A percentile compares a stretch with the other conserved stretches of the same genome.
Evolutionary conservation across 441 rosid species (phyloP).

Genomic region (Euphorbia celastroides): DNA sequence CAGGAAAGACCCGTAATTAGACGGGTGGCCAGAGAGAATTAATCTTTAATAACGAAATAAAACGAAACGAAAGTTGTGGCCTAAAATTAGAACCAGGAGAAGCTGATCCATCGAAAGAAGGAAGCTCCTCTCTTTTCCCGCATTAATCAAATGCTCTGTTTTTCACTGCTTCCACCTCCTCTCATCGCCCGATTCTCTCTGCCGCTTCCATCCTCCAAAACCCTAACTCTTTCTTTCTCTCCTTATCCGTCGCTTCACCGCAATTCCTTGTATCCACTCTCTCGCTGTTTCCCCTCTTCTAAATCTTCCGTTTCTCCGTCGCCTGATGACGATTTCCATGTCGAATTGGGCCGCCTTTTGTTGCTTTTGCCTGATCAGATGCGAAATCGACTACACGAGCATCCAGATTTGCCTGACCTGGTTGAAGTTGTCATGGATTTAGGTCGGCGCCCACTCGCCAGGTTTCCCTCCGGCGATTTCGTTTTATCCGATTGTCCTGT

Average conservation of each 20-base stretch:
- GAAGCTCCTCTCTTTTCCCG: slow-evolving; percentile 19
- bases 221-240: slow-evolving; percentile 28
- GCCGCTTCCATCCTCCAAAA: not conserved
- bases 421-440: slow-evolving; percentile 88
- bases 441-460: slow-evolving; percentile 81
- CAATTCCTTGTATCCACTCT: not conserved
- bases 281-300: slow-evolving; percentile 21
- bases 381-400: slow-evolving; percentile 50
- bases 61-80: too few species aligned
- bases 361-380: slow-evolving; percentile 61
- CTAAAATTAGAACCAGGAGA: not conserved
- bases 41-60: too few species aligned
- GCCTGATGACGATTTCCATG: slow-evolving; percentile 39
- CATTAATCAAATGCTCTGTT: slow-evolving; percentile 37
- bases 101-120: not conserved
- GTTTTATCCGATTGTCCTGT: slow-evolving; percentile 52
- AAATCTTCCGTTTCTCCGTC: slow-evolving; percentile 27
- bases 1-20: too few species aligned
- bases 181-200: slow-evolving; percentile 16
- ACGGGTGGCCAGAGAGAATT: too few species aligned
- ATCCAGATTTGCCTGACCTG: slow-evolving; percentile 48
- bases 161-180: slow-evolving; percentile 21
- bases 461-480: slow-evolving; percentile 87
- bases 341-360: slow-evolving; percentile 68
- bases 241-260: slow-evolving; percentile 8